Conservation (phyloP, 805 yeast genomes). For the Clavispora fructus region DNA sequence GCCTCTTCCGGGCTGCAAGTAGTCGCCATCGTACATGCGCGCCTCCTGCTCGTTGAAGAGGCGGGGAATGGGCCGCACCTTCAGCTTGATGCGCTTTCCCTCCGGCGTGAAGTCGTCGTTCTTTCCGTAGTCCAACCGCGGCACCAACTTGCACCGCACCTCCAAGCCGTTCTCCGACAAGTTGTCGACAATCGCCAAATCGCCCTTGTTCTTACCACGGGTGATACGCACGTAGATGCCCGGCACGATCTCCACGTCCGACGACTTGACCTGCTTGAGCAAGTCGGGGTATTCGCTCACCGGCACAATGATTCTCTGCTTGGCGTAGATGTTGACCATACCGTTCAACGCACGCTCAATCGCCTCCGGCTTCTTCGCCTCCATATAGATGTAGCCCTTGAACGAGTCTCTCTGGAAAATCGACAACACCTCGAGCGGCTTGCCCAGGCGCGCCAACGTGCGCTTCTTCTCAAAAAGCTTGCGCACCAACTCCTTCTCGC, state of each 20-base stretch:
- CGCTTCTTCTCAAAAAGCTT: constrained; percentile 79
- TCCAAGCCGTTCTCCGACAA: constrained; percentile 92
- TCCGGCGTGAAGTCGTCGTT: constrained; percentile 45
- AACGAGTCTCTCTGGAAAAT: constrained; percentile 94
- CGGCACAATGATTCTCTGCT: constrained; percentile 81
- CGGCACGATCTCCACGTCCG: constrained; percentile 83
- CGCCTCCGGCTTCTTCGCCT: constrained; percentile 90
- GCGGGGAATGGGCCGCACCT: constrained; percentile 77
- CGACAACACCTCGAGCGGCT: constrained; percentile 78
- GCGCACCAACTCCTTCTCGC: constrained; percentile 85
- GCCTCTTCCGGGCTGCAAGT: constrained; percentile 59
- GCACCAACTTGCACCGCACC: constrained; percentile 88
- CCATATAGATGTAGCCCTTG: constrained; percentile 87
- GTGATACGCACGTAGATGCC: constrained; percentile 90
- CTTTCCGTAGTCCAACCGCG: constrained; percentile 88
- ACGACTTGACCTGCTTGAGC: constrained; percentile 80
- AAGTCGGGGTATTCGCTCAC: constrained; percentile 93
- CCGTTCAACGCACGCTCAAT: constrained; percentile 86
- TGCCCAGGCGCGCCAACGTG: constrained; percentile 66
- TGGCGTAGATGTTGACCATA: constrained; percentile 73
- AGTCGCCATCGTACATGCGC: constrained; percentile 70
- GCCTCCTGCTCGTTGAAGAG: constrained; percentile 89
- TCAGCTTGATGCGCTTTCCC: constrained; percentile 45
- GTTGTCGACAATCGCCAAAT: constrained; percentile 88
- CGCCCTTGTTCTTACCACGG: constrained; percentile 89